Evolutionary conservation across 805 yeast genomes (phyloP).

Genomic region (Limtongia smithiae): DNA sequence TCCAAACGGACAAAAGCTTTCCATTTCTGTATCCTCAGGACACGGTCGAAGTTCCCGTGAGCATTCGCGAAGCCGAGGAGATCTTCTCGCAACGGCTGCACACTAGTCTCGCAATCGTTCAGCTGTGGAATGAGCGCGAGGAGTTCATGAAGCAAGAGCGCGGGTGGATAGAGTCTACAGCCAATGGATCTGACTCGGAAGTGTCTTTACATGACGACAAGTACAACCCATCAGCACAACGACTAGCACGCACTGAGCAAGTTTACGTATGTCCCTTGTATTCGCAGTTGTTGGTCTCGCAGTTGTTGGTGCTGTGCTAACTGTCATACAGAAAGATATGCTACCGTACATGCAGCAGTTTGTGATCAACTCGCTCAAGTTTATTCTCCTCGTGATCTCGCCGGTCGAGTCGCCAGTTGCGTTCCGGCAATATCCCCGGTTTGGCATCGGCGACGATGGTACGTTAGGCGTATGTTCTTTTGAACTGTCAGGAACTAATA

Average conservation of each 20-base stretch:
- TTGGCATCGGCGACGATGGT: neutral
- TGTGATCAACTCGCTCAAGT: slow-evolving; percentile 59
- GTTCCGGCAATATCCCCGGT: neutral
- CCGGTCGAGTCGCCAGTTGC: slow-evolving; percentile 15
- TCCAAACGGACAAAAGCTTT: slow-evolving; percentile 62
- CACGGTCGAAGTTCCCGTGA: slow-evolving; percentile 55
- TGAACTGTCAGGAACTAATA: neutral
- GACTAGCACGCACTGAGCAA: slow-evolving; percentile 11
- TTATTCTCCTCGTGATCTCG: slow-evolving; percentile 53
- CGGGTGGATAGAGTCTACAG: slow-evolving; percentile 45
- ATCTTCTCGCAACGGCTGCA: slow-evolving; percentile 60
- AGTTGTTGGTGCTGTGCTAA: too few relatives aligned
- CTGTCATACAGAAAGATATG: slow-evolving; percentile 48
- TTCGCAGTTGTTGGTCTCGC: too few relatives aligned
- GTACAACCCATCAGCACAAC: neutral
- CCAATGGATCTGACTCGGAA: neutral
- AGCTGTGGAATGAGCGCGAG: slow-evolving; percentile 69
- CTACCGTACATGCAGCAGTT: slow-evolving; percentile 60
- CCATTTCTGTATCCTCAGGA: slow-evolving; percentile 62
- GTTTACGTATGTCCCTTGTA: slow-evolving; percentile 13
- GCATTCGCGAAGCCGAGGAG: slow-evolving; percentile 74
- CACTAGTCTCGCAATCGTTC: slow-evolving; percentile 64
- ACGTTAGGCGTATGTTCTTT: neutral
- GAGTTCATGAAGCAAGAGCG: slow-evolving; percentile 69
- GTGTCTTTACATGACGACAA: neutral